Conservation (phyloP, 257 asterid species). For the Fraxinus quadrangulata region DNA sequence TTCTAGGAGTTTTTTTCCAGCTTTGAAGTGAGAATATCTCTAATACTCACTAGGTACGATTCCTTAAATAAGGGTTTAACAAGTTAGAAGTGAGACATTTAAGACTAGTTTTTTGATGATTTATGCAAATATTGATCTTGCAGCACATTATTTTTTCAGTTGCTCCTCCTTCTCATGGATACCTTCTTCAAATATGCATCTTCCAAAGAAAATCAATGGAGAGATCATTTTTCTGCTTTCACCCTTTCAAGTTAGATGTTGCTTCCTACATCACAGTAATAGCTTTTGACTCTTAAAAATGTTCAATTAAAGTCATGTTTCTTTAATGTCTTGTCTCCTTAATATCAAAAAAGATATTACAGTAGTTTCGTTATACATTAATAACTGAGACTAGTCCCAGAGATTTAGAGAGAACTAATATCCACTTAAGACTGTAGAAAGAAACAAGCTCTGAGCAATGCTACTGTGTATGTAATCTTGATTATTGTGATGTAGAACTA, state of each 20-base stretch:
- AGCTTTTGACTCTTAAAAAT: conserved; percentile 5
- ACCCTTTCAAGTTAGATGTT: conserved; percentile 9
- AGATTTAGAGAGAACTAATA: background rate
- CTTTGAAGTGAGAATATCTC: conserved; percentile 1
- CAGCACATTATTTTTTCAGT: conserved; percentile 8
- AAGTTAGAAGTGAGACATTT: background rate
- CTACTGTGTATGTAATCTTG: conserved; percentile 10
- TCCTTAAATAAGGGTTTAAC: background rate
- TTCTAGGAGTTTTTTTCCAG: background rate
- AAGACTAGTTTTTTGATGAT: background rate
- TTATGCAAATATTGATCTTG: conserved; percentile 1
- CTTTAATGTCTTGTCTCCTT: conserved; percentile 4
- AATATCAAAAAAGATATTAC: background rate
- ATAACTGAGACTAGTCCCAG: background rate
- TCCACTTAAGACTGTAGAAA: conserved; percentile 6
- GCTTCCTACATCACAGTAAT: background rate
- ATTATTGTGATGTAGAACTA: conserved; percentile 38
- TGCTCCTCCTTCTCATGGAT: conserved; percentile 5
- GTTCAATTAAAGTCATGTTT: background rate
- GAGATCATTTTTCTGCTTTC: conserved; percentile 2
- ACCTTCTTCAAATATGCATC: background rate
- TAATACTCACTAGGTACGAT: background rate
- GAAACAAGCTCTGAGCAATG: conserved; percentile 8
- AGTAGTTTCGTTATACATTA: background rate
- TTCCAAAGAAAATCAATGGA: background rate